Percentiles rank a stretch among this genome's conserved stretches.
These are phyloP conservation scores for Cinnamomum chago DNA, from an alignment of 164 flowering plant species.

Conservation along the genomic window DNA sequence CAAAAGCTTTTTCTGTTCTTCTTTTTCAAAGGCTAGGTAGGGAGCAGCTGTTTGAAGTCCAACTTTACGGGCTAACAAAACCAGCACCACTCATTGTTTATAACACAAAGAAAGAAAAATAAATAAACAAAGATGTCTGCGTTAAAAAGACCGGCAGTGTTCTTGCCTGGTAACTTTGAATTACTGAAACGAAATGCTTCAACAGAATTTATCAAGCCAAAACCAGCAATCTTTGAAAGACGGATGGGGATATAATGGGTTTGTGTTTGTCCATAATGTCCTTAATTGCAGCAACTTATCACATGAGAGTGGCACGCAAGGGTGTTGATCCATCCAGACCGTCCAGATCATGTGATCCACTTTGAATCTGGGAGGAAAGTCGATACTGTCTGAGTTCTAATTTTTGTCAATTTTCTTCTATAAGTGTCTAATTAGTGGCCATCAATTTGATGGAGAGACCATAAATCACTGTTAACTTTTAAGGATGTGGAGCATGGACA, in stretches of 20 bases:
- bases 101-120: background rate
- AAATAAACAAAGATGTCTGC: background rate
- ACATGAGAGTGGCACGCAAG: background rate
- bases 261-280: background rate
- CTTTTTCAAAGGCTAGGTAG: conserved; percentile 10
- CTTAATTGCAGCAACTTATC: background rate
- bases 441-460: too few species aligned
- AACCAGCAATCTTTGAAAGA: background rate
- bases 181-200: background rate
- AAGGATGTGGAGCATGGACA: too few species aligned
- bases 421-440: too few species aligned
- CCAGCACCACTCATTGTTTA: conserved; percentile 11
- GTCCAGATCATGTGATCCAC: background rate
- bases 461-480: too few species aligned
- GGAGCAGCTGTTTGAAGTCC: conserved; percentile 15
- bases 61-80: conserved; percentile 25
- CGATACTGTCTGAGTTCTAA: too few species aligned
- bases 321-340: background rate
- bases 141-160: background rate
- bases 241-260: background rate
- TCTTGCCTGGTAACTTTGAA: background rate
- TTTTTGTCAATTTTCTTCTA: background rate
- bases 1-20: conserved; percentile 7
- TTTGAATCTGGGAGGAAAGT: too few species aligned
- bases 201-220: background rate